Base-by-base conservation (phyloP, 1,139 yeast genomes). In the Kodamaea fungicola region DNA sequence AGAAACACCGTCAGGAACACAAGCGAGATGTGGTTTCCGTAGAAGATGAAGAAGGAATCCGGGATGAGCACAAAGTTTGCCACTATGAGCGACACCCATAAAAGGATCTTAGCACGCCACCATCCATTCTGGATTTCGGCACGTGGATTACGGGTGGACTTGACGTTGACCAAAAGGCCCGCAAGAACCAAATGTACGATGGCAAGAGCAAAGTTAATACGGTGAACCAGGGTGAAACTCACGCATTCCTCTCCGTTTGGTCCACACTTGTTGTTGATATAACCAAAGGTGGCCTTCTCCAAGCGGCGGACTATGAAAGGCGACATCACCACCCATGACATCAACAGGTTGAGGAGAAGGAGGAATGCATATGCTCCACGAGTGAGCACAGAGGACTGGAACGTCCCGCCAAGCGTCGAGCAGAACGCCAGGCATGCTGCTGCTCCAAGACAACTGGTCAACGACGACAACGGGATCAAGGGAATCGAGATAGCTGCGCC, bases 21-120 rank as follows among this genome's bases (percentile, higher is more conserved):
- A 31, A 89, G 84, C 9, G 97, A 90, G 35, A 92, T 71, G 64
- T 89, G 80, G 59, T 87, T 92, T 1, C 98, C 97, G 80, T 95
- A 94, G 52, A 85, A 73, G 22, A 90, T 76, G 60, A 85, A 92
- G 57, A 94, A 90, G 27, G 69, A 70, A 54, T 94, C 97, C 0
- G 97, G 97, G 31, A 94, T 78, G 28, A 69, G 47, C 38, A 84
- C 59, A 59, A 88, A 92, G 37, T 92, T 76, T 8, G 80, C 49
- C 8, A 78, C 68, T 6, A 83, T 63, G 13, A 89, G 67, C 2
- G 66, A 55, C 16, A 78, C 40, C 80, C 94, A 85, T 1, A 71
- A 61, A 12, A 81, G 54, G 7, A 87, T 61, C 60, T 94, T 94
- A 41, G 80, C 56, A 34, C 83, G 78, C 99, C 99, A 94, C 70